Evolutionary conservation across 176 grass and related monocot genomes (phyloP).

Genomic region (Triticum urartu): DNA sequence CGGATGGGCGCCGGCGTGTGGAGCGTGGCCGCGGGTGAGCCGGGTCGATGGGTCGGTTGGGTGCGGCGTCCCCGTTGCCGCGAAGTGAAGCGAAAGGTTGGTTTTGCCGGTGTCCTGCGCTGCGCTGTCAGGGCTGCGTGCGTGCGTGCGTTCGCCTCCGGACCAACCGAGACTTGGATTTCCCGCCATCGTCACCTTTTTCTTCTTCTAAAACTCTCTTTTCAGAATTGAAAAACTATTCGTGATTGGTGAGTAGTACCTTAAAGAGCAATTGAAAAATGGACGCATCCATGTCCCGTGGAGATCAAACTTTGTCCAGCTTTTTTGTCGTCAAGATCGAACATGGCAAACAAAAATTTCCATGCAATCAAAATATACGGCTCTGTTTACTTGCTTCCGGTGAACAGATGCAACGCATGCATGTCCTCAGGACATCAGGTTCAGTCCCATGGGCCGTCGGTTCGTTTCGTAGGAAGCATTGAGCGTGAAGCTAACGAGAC

Average conservation of each 20-base stretch:
- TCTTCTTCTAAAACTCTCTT: not conserved
- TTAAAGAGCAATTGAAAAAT: not conserved
- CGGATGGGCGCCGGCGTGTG: not conserved
- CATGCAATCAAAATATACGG: no score
- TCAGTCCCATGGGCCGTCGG: not conserved
- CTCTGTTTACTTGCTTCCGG: not conserved
- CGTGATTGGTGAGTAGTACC: not conserved
- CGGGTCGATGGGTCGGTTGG: constrained; percentile 42
- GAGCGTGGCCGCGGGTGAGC: constrained; percentile 42
- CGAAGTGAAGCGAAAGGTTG: constrained; percentile 78
- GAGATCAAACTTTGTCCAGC: not conserved
- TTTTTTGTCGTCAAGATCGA: not conserved
- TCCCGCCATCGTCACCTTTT: constrained; percentile 40
- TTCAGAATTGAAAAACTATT: not conserved
- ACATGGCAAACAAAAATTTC: no score
- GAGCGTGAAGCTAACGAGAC: constrained; percentile 27
- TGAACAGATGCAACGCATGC: not conserved
- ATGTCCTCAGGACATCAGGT: not conserved
- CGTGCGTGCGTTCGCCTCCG: constrained; percentile 23
- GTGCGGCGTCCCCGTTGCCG: constrained; percentile 97
- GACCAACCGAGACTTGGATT: constrained; percentile 52
- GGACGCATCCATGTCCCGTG: not conserved
- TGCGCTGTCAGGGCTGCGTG: constrained; percentile 18
- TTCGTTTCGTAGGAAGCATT: not conserved
- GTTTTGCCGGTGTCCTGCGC: not conserved